phyloP scores from a whole-genome alignment of 2,329 filamentous ascomycete species.

The Colletotrichum gigasporum region DNA sequence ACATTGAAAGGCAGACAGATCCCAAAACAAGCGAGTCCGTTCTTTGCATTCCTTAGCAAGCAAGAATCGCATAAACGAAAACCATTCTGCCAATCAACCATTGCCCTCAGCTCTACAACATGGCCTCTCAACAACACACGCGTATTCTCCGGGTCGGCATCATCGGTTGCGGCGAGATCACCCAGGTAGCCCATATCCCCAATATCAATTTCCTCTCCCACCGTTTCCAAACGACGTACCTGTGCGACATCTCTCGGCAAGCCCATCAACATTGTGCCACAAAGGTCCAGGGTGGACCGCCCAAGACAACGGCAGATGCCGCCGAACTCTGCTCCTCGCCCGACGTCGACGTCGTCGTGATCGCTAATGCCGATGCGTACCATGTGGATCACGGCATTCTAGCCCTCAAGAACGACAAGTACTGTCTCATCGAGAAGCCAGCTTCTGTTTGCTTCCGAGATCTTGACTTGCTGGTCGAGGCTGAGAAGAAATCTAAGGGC shows the following conservation, averaged over 20 bases:
- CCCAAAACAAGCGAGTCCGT: neutral
- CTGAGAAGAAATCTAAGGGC: constrained; percentile 52
- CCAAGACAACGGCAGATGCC: constrained; percentile 46
- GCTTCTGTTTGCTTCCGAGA: constrained; percentile 58
- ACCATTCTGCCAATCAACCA: neutral
- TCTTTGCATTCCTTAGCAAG: neutral
- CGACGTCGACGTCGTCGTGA: constrained; percentile 62
- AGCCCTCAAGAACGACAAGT: constrained; percentile 63
- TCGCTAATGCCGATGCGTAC: constrained; percentile 62
- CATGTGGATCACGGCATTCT: constrained; percentile 62
- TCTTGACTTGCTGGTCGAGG: constrained; percentile 56
- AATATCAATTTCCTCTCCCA: constrained; percentile 53
- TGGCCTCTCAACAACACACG: constrained; percentile 1
- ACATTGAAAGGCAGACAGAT: too few species aligned
- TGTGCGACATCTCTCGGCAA: constrained; percentile 60
- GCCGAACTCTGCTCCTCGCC: constrained; percentile 51
- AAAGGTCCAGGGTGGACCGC: constrained; percentile 33
- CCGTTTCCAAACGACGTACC: constrained; percentile 54
- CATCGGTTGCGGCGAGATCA: constrained; percentile 58
- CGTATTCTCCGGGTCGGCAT: constrained; percentile 47
- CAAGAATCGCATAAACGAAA: too few species aligned
- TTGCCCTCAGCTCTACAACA: neutral
- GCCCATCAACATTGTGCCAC: constrained; percentile 38
- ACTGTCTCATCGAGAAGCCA: constrained; percentile 69
- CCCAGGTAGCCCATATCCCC: constrained; percentile 63